Conservation (phyloP, 2,329 filamentous ascomycete genomes). For the Boeremia lycopersici region DNA sequence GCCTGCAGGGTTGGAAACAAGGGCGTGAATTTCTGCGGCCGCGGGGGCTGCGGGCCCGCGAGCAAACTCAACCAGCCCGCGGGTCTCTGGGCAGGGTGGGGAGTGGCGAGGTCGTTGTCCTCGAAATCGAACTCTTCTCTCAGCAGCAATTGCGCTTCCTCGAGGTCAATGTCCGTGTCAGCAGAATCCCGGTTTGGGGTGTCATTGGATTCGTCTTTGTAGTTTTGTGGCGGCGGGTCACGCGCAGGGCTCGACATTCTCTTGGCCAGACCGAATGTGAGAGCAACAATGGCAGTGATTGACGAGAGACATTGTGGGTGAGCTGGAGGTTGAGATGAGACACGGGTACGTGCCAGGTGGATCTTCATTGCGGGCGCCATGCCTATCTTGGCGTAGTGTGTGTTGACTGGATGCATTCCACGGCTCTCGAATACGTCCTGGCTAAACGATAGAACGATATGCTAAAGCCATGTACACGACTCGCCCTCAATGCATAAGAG, state of each 20-base stretch:
- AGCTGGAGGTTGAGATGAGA: slow-evolving; percentile 9
- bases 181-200: slow-evolving; percentile 6
- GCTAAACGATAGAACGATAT: too few relatives aligned
- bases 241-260: background rate
- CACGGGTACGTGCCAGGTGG: slow-evolving; percentile 11
- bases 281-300: background rate
- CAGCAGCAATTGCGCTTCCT: slow-evolving; percentile 37
- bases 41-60: slow-evolving; percentile 52
- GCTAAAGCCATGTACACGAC: too few relatives aligned
- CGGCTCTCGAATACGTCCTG: too few relatives aligned
- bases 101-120: slow-evolving; percentile 17
- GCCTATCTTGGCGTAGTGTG: background rate
- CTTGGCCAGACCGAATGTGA: background rate
- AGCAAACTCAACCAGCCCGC: slow-evolving; percentile 40
- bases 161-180: slow-evolving; percentile 23
- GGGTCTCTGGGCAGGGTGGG: background rate
- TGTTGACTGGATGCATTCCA: background rate
- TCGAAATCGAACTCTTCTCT: slow-evolving; percentile 37
- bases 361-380: background rate
- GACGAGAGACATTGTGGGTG: slow-evolving; percentile 5
- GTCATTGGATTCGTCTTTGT: slow-evolving; percentile 17
- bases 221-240: background rate
- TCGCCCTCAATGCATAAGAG: too few relatives aligned
- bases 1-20: slow-evolving; percentile 70
- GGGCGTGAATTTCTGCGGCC: slow-evolving; percentile 51